Evolutionary conservation across 108 stramenopile genomes (phyloP).

Genomic region (Hondaea fermentalgiana): DNA sequence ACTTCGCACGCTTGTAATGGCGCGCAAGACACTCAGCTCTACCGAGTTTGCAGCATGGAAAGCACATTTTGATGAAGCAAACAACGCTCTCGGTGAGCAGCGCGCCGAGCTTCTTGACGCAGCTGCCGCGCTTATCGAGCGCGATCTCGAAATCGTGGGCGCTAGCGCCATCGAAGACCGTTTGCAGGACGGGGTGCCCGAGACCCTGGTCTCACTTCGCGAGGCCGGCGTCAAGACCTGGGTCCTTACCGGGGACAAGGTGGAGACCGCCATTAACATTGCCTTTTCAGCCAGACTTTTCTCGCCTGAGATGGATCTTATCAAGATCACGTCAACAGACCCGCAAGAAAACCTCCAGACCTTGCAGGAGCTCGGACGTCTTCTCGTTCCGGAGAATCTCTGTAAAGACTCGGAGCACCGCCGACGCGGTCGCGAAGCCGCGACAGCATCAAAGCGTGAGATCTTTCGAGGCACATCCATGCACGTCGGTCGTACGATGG

Average conservation of each 20-base stretch:
- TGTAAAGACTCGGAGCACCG: neutral
- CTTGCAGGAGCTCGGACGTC: neutral
- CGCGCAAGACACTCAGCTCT: conserved; percentile 48
- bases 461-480: neutral
- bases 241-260: conserved; percentile 55
- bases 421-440: neutral
- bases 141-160: conserved; percentile 36
- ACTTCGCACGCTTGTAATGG: conserved; percentile 50
- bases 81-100: conserved; percentile 58
- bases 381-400: conserved; percentile 3
- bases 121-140: conserved; percentile 35
- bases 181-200: conserved; percentile 49
- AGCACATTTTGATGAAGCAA: conserved; percentile 53
- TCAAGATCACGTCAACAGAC: conserved; percentile 48
- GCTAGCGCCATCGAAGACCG: conserved; percentile 49
- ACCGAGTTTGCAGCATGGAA: conserved; percentile 69
- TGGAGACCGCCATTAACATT: conserved; percentile 54
- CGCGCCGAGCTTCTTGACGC: conserved; percentile 25
- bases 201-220: conserved; percentile 36
- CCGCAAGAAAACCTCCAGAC: neutral
- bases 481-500: neutral
- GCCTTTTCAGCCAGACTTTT: conserved; percentile 75
- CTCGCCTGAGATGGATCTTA: conserved; percentile 77
- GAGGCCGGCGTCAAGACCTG: conserved; percentile 48
- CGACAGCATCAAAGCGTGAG: neutral